Base-by-base conservation (phyloP, 2,329 filamentous ascomycete species). In the Penicillium fuscoglaucum region DNA sequence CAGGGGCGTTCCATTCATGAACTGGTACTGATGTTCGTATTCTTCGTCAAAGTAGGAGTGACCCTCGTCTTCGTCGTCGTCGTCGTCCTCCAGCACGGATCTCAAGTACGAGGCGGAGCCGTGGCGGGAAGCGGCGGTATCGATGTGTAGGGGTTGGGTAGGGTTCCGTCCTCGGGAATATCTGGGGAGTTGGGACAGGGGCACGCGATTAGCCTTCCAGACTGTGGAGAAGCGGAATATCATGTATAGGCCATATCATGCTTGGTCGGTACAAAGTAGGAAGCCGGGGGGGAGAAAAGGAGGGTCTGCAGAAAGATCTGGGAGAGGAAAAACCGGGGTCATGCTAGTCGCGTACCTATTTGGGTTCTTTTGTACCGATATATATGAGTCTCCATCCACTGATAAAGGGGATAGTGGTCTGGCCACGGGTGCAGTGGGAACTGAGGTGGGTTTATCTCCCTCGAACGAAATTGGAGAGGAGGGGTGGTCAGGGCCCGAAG, bases 91-190 rank as follows among this genome's bases (percentile, higher is more conserved):
- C 31, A 61, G 56, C 26, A 66, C 60, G 17, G 64, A 66, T 52
- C 62, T 59, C 29, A 65, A 61, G 52, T 62, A 64, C 48, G 59
- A 55, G 55, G 65, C 64, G 33, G 66, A 59, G 40, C 54, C 61
- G 17, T 47, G 55, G n/a, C 55, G 55, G 41, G 64, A 66, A 43
- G 66, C 63, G 50, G 69, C 67, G 58, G 72, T 69, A 59, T 75
- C 69, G 63, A 73, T 71, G 41, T 67, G 70, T 59, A 70, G 66
- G 59, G 71, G 66, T 58, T 69, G 61, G 55, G 70, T 60, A 57
- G 74, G 68, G 26, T 72, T 68, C 58, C 70, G 69, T 55, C 74
- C 73, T 57, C 74, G 74, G 52, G 77, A 76, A 60, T 71, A 78
- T 67, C 77, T 79, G 61, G 52, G 57, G 57, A 63, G 62, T 55